Evolutionary conservation across 2,329 filamentous ascomycete species (phyloP).

Genomic region (Exophiala mesophila): DNA sequence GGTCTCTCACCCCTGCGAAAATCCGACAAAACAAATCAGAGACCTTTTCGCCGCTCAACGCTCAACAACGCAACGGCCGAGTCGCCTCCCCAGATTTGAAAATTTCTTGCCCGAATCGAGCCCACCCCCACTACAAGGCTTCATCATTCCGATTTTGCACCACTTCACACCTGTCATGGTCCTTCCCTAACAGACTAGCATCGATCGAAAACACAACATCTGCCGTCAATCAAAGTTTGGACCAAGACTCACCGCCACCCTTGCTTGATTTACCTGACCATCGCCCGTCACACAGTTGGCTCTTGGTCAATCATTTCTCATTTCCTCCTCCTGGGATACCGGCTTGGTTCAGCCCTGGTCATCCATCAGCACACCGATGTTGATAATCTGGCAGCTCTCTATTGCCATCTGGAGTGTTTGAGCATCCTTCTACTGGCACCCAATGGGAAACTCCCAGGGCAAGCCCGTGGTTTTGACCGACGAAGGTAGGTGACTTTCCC

Average conservation of each 20-base stretch:
- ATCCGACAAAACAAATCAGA: too few species aligned
- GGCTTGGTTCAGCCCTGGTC: too few species aligned
- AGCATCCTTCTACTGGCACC: not conserved
- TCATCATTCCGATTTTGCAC: not conserved
- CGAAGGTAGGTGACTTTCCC: conserved; percentile 83
- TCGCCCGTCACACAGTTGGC: not conserved
- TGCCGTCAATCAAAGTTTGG: not conserved
- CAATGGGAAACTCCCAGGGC: conserved; percentile 90
- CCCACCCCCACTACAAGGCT: not conserved
- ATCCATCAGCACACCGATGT: too few species aligned
- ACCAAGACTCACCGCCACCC: not conserved
- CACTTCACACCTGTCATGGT: not conserved
- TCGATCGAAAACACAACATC: too few species aligned
- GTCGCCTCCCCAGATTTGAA: too few species aligned
- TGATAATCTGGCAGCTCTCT: too few species aligned
- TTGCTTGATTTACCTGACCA: not conserved
- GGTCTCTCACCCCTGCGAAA: too few species aligned
- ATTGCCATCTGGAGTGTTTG: not conserved
- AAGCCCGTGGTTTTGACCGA: conserved; percentile 88
- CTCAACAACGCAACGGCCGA: too few species aligned
- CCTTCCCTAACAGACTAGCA: too few species aligned
- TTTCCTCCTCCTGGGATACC: too few species aligned
- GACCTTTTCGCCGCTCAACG: too few species aligned
- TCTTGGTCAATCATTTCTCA: too few species aligned
- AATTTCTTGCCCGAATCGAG: not conserved